A percentile compares a stretch with the other conserved stretches of the same genome.
Conservation (phyloP, 2,329 filamentous ascomycete species). For the Pezicula radicicola region DNA sequence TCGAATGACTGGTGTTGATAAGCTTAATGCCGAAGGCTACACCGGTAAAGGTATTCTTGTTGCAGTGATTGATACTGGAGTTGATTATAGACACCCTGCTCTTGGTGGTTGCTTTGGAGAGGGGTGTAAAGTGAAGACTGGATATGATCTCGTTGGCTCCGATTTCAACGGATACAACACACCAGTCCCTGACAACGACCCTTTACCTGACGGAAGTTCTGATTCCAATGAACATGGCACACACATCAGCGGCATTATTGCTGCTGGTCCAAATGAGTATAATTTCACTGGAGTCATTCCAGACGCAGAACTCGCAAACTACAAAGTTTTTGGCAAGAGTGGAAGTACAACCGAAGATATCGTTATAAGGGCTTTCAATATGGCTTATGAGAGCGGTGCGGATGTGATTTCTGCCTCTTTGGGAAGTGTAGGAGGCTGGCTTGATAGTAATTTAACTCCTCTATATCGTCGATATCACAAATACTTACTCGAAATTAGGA, state of each 20-base stretch:
- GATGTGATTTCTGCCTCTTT: constrained; percentile 8
- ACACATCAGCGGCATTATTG: constrained; percentile 36
- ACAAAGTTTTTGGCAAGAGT: constrained; percentile 4
- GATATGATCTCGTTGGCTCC: neutral
- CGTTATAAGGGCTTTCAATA: constrained; percentile 6
- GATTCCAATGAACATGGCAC: constrained; percentile 9
- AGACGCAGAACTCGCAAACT: constrained; percentile 1
- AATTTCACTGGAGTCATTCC: constrained; percentile 1
- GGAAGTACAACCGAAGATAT: constrained; percentile 1
- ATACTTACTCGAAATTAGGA: too few species aligned
- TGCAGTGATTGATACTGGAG: constrained; percentile 31
- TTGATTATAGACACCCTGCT: constrained; percentile 2
- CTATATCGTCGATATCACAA: too few species aligned
- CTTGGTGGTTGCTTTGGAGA: constrained; percentile 2
- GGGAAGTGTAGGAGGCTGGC: neutral
- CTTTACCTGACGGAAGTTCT: neutral
- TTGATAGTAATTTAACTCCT: neutral
- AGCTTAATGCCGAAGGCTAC: constrained; percentile 36
- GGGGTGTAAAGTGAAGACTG: neutral
- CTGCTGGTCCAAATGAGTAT: neutral
- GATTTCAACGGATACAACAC: constrained; percentile 4
- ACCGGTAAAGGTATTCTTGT: constrained; percentile 39
- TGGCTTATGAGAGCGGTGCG: constrained; percentile 5
- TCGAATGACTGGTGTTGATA: constrained; percentile 22
- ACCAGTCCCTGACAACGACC: neutral